Percentiles rank a stretch among this genome's conserved stretches.
These are phyloP conservation scores for Prunus persica DNA, from an alignment of 306 rosid genomes.

Conservation along the genomic window DNA sequence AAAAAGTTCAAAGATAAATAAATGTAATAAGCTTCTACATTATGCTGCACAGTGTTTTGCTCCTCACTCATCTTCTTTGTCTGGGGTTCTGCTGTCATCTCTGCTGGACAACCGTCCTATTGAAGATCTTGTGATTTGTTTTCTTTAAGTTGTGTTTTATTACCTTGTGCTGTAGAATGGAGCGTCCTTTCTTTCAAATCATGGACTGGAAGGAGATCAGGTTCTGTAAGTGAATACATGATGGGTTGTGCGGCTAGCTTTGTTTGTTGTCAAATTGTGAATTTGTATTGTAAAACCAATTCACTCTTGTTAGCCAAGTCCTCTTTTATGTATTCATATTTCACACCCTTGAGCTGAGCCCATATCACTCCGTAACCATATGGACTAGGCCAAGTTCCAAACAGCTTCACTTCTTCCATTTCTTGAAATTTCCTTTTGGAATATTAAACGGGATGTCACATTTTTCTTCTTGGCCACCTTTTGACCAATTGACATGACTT, in stretches of 20 bases:
- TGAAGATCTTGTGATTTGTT: too few relatives aligned
- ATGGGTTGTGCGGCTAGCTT: conserved; percentile 27
- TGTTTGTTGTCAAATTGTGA: neutral
- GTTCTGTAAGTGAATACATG: conserved; percentile 2
- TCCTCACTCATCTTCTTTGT: too few relatives aligned
- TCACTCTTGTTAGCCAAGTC: conserved; percentile 21
- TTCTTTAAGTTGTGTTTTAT: too few relatives aligned
- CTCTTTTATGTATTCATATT: conserved; percentile 27
- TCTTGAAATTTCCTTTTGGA: neutral
- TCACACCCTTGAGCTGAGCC: conserved; percentile 22
- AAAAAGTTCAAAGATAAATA: neutral
- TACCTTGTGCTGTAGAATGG: neutral
- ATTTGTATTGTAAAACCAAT: conserved; percentile 3
- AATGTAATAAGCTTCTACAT: neutral
- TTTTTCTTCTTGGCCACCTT: neutral
- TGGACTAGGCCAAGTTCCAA: conserved; percentile 21
- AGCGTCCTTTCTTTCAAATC: neutral
- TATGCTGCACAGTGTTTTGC: too few relatives aligned
- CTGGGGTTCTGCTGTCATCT: too few relatives aligned
- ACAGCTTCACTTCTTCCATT: conserved; percentile 27
- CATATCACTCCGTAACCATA: conserved; percentile 17
- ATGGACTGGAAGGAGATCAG: conserved; percentile 13
- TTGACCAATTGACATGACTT: neutral
- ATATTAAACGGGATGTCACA: neutral
- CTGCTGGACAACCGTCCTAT: too few relatives aligned